phyloP scores from a whole-genome alignment of 805 yeast genomes.

The Lipomyces kockii region DNA sequence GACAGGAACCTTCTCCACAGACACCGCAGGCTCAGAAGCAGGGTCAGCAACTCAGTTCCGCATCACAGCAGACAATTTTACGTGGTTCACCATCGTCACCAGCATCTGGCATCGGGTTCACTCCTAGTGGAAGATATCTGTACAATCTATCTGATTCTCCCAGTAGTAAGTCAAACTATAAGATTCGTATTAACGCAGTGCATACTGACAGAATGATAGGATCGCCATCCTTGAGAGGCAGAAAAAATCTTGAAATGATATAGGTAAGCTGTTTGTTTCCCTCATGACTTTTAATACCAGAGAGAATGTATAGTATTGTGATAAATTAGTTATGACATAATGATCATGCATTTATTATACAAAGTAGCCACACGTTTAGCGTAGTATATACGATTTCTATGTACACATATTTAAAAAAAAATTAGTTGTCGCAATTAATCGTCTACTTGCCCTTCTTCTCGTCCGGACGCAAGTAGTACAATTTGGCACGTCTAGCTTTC shows the following conservation, averaged over 20 bases:
- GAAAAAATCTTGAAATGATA: background rate
- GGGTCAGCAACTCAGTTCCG: conserved; percentile 11
- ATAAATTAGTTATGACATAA: background rate
- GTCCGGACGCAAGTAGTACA: conserved; percentile 74
- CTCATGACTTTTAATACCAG: background rate
- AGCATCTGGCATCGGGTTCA: conserved; percentile 9
- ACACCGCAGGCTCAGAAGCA: conserved; percentile 1
- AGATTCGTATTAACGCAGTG: background rate
- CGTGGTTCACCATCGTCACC: conserved; percentile 3
- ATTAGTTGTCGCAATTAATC: background rate
- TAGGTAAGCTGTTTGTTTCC: background rate
- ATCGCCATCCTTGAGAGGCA: conserved; percentile 1
- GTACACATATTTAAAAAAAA: background rate
- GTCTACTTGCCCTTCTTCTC: conserved; percentile 12
- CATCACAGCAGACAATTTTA: background rate
- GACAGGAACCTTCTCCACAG: conserved; percentile 4
- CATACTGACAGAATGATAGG: background rate
- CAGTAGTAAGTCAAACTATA: conserved; percentile 16
- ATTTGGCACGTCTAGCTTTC: conserved; percentile 80
- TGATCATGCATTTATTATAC: background rate
- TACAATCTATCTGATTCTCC: conserved; percentile 30
- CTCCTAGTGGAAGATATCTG: conserved; percentile 30
- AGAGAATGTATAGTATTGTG: background rate
- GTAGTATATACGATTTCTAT: background rate
- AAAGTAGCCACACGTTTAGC: background rate